Evolutionary conservation across 352 stramenopile species (phyloP).

Genomic region (Phytophthora fragariaefolia): DNA sequence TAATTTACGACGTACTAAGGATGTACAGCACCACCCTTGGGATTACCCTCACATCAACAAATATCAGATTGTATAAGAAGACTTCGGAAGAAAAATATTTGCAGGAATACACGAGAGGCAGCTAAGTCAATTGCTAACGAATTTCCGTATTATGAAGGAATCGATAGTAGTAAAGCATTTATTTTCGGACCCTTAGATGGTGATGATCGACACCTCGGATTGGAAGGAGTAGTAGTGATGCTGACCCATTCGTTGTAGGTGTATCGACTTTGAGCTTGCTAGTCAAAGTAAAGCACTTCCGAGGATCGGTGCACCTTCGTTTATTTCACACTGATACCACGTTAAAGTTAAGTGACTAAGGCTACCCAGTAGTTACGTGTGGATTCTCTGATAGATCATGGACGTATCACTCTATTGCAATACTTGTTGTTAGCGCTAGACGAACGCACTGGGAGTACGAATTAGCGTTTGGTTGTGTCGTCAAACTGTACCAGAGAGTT

Average conservation of each 20-base stretch:
- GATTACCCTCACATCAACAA: constrained; percentile 1
- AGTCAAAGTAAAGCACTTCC: too few relatives aligned
- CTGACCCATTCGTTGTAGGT: too few relatives aligned
- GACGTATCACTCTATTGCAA: background rate
- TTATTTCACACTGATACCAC: too few relatives aligned
- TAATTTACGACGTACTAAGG: background rate
- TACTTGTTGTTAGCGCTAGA: constrained; percentile 5
- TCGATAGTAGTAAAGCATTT: background rate
- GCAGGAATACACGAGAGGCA: background rate
- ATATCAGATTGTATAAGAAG: background rate
- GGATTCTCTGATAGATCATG: constrained; percentile 1
- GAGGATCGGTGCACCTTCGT: too few relatives aligned
- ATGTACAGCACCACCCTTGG: background rate
- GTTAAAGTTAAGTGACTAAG: too few relatives aligned
- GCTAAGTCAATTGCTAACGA: background rate
- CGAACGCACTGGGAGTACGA: constrained; percentile 1
- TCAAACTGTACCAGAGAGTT: background rate
- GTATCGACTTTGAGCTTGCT: too few relatives aligned
- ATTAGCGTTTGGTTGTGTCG: background rate
- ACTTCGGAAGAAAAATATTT: too few relatives aligned
- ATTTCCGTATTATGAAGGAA: background rate
- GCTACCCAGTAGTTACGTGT: constrained; percentile 15
- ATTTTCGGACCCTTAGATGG: background rate
- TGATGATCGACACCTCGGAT: background rate
- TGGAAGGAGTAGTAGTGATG: background rate